Evolutionary conservation across 805 yeast species (phyloP).

Genomic region (Yamadazyma insecticola): DNA sequence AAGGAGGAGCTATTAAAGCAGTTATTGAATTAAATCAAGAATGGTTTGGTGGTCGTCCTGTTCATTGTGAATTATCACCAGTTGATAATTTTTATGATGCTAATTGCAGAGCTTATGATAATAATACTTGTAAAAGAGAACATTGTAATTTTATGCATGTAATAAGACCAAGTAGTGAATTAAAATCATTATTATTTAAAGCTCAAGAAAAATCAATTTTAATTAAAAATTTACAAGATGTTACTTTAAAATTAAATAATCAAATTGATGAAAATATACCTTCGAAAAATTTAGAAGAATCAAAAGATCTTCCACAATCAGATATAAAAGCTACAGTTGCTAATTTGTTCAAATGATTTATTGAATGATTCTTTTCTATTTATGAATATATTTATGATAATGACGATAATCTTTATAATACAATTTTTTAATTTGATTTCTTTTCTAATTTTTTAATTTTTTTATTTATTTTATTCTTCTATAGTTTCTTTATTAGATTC

Average conservation of each 20-base stretch:
- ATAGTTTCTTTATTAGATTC: too few species aligned
- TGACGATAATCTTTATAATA: too few species aligned
- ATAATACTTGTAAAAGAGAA: constrained; percentile 63
- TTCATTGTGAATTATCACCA: constrained; percentile 75
- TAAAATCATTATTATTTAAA: constrained; percentile 36
- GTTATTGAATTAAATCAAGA: constrained; percentile 61
- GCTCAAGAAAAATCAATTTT: constrained; percentile 32
- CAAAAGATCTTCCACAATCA: neutral
- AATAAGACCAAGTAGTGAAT: constrained; percentile 45
- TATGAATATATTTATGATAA: too few species aligned
- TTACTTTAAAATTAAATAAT: too few species aligned
- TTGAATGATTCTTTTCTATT: too few species aligned
- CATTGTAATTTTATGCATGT: constrained; percentile 87
- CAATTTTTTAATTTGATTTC: too few species aligned
- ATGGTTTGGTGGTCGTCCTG: constrained; percentile 80
- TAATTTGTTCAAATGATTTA: constrained; percentile 9
- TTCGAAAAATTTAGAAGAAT: constrained; percentile 1
- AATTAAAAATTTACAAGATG: too few species aligned
- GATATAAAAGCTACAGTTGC: constrained; percentile 11
- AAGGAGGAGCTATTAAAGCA: constrained; percentile 57
- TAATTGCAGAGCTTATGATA: constrained; percentile 68
- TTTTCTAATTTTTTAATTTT: too few species aligned
- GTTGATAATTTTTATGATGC: constrained; percentile 67
- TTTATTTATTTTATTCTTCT: too few species aligned
- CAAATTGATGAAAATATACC: constrained; percentile 1